Conservation (phyloP, 306 rosid genomes). For the Trifolium dubium region DNA sequence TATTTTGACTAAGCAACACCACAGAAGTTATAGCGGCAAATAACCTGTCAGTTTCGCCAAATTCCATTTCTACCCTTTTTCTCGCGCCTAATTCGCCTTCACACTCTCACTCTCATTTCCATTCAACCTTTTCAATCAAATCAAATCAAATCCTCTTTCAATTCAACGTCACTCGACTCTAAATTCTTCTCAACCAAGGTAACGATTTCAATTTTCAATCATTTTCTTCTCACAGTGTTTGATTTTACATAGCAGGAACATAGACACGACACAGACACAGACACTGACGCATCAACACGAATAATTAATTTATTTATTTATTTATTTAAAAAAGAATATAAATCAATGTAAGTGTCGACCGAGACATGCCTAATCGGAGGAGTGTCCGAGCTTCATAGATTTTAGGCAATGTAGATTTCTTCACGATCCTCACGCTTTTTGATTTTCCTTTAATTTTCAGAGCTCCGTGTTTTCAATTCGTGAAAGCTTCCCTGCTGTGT, state of each 20-base stretch:
- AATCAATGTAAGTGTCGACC: too few relatives aligned
- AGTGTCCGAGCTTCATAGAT: too few relatives aligned
- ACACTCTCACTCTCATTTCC: conserved; percentile 40
- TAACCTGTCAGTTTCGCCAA: conserved; percentile 1
- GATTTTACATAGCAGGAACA: not conserved
- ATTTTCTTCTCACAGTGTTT: conserved; percentile 16
- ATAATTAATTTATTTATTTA: too few relatives aligned
- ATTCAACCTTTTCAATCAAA: conserved; percentile 30
- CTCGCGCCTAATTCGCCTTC: conserved; percentile 69
- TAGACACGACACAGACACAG: too few relatives aligned
- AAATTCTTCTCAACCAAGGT: conserved; percentile 39
- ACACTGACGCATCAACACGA: too few relatives aligned
- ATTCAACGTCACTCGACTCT: conserved; percentile 19
- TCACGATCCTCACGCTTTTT: conserved; percentile 14
- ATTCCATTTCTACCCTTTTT: conserved; percentile 37
- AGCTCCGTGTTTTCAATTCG: conserved; percentile 29
- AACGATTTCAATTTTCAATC: not conserved
- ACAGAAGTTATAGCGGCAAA: conserved; percentile 10
- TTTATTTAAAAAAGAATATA: too few relatives aligned
- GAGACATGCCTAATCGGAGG: too few relatives aligned
- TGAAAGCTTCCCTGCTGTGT: conserved; percentile 35
- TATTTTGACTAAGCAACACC: conserved; percentile 41
- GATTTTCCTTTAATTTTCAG: not conserved
- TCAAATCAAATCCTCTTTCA: conserved; percentile 41
- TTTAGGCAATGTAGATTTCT: conserved; percentile 22